Evolutionary conservation across 345 rosid species (phyloP), one percentile per base, ranked within the genome.

Genomic region (Ailanthus altissimus): DNA sequence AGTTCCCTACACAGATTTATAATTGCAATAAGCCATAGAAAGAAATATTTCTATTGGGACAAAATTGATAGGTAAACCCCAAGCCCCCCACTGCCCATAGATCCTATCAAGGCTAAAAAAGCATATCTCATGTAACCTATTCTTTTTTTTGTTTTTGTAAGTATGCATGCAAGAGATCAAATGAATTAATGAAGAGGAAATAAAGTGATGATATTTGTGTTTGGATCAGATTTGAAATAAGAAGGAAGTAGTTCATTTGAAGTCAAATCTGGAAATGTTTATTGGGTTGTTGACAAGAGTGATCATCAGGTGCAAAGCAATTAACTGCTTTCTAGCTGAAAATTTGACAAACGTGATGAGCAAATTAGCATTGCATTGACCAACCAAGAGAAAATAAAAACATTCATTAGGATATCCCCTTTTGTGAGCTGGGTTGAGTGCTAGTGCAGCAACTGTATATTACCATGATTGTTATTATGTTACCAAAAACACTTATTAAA

Each of bases 1-100:
- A 85, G 85, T 61, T 82, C 85, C 70, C 88, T 85, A 84, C 49
- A 67, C 4, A 38, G 8, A 67, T 51, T 26, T 38, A 73, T 26
- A 21, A 10, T 0, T 36, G 72, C 63, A 16, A 65, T 58, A 53
- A 61, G 26, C 18, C 46, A 66, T 5, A 3, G 45, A 25, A 73
- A 28, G 58, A 46, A 28, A 18, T 23, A 68, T 68, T 47, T 20
- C 0, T 40, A 14, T 47, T 12, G 14, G 14, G 1, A 16, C 0
- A 20, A 26, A 64, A 40, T 15, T n/a, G 18, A 8, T 2, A 8
- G 5, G n/a, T 46, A 23, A 46, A 32, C 38, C 38, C 38, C 38
- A 32, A 32, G 38, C 38, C 38, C 38, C 38, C n/a, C n/a, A n/a
- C n/a, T n/a, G n/a, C n/a, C n/a, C 38, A 32, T 32, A 32, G 38